These are phyloP conservation scores for Suhomyces bolitotheri DNA, from an alignment of 1,139 yeast species.

Conservation along the genomic window DNA sequence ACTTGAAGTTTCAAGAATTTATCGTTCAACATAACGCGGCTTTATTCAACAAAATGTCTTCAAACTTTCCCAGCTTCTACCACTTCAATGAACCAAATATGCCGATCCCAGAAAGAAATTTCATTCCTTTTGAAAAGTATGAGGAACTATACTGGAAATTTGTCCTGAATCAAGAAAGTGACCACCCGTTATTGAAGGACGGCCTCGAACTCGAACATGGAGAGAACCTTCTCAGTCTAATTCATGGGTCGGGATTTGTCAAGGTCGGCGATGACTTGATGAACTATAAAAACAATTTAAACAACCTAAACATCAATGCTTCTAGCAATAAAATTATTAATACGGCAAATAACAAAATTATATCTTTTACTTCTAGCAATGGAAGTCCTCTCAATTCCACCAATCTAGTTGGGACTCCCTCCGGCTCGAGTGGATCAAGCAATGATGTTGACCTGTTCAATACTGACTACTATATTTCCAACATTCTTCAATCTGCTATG, in stretches of 20 bases:
- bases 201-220: slow-evolving; percentile 37
- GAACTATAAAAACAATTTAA: slow-evolving; percentile 23
- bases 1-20: slow-evolving; percentile 42
- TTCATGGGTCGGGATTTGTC: slow-evolving; percentile 29
- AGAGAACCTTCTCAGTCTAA: slow-evolving; percentile 23
- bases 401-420: background rate
- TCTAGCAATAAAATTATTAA: slow-evolving; percentile 14
- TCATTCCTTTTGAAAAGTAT: slow-evolving; percentile 31
- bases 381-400: background rate
- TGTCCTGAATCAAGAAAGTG: slow-evolving; percentile 29
- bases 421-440: background rate
- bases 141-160: slow-evolving; percentile 49
- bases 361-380: slow-evolving; percentile 4
- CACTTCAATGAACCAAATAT: slow-evolving; percentile 15
- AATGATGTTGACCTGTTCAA: slow-evolving; percentile 24
- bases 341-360: slow-evolving; percentile 13
- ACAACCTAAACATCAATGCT: slow-evolving; percentile 17
- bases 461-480: slow-evolving; percentile 23
- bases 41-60: slow-evolving; percentile 18
- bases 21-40: slow-evolving; percentile 24
- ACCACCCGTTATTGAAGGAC: slow-evolving; percentile 17
- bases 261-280: slow-evolving; percentile 30
- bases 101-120: slow-evolving; percentile 23
- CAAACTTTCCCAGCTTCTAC: slow-evolving; percentile 11
- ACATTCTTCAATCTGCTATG: slow-evolving; percentile 27